These are phyloP conservation scores for Lasiosphaeria miniovina DNA, from an alignment of 495 filamentous ascomycete genomes.

Conservation along the genomic window DNA sequence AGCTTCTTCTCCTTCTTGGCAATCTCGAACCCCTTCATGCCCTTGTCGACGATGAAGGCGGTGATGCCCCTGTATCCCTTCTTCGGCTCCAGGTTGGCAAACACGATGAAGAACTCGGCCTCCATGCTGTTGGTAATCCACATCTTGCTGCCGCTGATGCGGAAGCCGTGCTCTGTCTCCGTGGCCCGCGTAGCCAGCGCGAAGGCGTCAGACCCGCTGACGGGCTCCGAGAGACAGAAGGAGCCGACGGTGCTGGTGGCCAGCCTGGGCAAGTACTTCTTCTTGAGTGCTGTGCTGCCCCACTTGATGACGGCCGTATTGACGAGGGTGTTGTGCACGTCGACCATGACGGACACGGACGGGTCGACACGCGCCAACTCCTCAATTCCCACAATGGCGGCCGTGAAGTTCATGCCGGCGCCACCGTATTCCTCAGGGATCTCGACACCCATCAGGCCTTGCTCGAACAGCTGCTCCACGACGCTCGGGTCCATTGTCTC, in stretches of 20 bases:
- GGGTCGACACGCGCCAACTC: constrained; percentile 94
- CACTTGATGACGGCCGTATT: constrained; percentile 91
- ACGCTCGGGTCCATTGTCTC: constrained; percentile 87
- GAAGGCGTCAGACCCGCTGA: constrained; percentile 92
- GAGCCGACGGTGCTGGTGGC: constrained; percentile 90
- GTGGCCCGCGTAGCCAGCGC: constrained; percentile 87
- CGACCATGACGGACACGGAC: constrained; percentile 86
- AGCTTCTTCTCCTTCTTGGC: constrained; percentile 99
- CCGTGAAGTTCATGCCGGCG: constrained; percentile 97
- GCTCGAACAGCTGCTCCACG: constrained; percentile 93
- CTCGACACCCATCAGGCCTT: constrained; percentile 96
- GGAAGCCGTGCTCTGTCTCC: constrained; percentile 70
- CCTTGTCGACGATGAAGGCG: constrained; percentile 92
- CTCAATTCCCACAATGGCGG: constrained; percentile 94
- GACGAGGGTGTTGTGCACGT: constrained; percentile 97
- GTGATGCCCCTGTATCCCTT: constrained; percentile 95
- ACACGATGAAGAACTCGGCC: constrained; percentile 93
- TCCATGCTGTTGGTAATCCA: constrained; percentile 99
- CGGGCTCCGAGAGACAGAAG: constrained; percentile 94
- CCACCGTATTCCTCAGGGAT: constrained; percentile 96
- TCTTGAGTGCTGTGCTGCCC: constrained; percentile 69
- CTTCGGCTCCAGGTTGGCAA: constrained; percentile 86
- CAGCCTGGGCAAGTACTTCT: constrained; percentile 81
- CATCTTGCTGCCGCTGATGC: constrained; percentile 92
- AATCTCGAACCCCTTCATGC: constrained; percentile 83